Evolutionary conservation across 78 protist species (phyloP), one percentile per base, ranked within the genome.

Genomic region (Dictyostelium brefeldianum): DNA sequence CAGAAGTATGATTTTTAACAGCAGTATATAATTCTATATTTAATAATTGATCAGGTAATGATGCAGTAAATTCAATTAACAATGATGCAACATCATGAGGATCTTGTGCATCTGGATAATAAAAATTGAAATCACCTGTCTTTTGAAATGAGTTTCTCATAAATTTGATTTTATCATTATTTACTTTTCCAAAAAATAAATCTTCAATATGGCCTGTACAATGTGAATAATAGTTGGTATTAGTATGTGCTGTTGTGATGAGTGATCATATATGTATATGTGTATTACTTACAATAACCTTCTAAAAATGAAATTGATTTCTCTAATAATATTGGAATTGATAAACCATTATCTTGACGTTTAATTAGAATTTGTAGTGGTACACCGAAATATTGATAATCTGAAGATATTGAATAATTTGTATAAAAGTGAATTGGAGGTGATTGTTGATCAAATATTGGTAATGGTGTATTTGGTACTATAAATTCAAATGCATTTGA

Each of bases 281-380:
- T 46, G 0, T 36, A 36, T 36, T 47, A 84, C 81, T 43, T 84
- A 84, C 92, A 25, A 48, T 84, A 64, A 46, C 92, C 92, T 57
- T 87, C 84, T 27, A 87, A 70, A 43, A 87, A 87, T 17, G 93
- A 87, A 29, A 77, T 73, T 18, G 70, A 25, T 51, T 77, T 87
- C 51, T 87, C 93, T 62, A 87, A 64, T 14, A 87, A 50, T 4
- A 64, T 56, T 29, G 93, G 93, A n/a, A 87, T 47, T 10, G 67
- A 12, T 25, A 71, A 47, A 31, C 84, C 84, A 51, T 87, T 87
- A 74, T 87, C 84, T 78, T 87, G 93, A 27, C 93, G 75, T 51
- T 77, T 59, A 8, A 77, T 14, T 15, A 87, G n/a, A 1, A 10
- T 22, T 8, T 81, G 4, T 29, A 87, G 43, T 5, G 84, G 93